These are phyloP conservation scores for Aspergillus persii DNA, from an alignment of 2,329 filamentous ascomycete genomes.

Conservation along the genomic window DNA sequence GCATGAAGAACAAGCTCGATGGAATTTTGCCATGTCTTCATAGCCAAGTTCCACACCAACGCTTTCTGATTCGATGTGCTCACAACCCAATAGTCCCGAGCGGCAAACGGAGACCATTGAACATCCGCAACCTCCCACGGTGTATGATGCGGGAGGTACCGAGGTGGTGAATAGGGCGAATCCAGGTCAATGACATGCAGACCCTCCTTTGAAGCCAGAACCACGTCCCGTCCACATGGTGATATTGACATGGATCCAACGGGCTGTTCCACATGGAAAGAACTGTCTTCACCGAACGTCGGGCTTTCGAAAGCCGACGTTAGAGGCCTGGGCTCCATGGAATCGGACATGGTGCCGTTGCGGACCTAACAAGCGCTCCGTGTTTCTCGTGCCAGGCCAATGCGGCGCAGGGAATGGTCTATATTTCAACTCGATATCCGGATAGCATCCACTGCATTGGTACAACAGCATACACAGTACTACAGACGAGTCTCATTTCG, in stretches of 20 bases:
- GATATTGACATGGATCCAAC: slow-evolving; percentile 93
- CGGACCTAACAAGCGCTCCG: slow-evolving; percentile 4
- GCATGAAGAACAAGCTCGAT: slow-evolving; percentile 87
- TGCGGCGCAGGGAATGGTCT: slow-evolving; percentile 6
- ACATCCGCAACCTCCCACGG: slow-evolving; percentile 96
- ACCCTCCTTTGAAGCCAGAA: slow-evolving; percentile 84
- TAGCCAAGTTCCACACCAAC: slow-evolving; percentile 86
- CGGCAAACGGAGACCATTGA: slow-evolving; percentile 93
- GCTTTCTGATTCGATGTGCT: slow-evolving; percentile 94
- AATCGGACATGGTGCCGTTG: slow-evolving; percentile 30
- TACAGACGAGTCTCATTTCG: slow-evolving; percentile 18
- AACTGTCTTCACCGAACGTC: slow-evolving; percentile 81
- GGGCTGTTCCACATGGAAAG: slow-evolving; percentile 73
- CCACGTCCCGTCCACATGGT: slow-evolving; percentile 84
- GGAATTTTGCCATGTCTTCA: slow-evolving; percentile 67
- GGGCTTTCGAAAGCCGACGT: slow-evolving; percentile 73
- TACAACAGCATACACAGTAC: slow-evolving; percentile 1
- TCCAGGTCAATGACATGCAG: slow-evolving; percentile 90
- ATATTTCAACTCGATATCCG: slow-evolving; percentile 2
- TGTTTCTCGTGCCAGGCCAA: slow-evolving; percentile 3
- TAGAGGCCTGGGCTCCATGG: slow-evolving; percentile 38
- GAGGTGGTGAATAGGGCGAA: slow-evolving; percentile 80
- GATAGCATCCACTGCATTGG: slow-evolving; percentile 11
- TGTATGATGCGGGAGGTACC: slow-evolving; percentile 78
- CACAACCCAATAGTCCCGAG: slow-evolving; percentile 86